These are phyloP conservation scores for Leccinum incarnatum DNA, from an alignment of 768 basidiomycete genomes.

Conservation along the genomic window DNA sequence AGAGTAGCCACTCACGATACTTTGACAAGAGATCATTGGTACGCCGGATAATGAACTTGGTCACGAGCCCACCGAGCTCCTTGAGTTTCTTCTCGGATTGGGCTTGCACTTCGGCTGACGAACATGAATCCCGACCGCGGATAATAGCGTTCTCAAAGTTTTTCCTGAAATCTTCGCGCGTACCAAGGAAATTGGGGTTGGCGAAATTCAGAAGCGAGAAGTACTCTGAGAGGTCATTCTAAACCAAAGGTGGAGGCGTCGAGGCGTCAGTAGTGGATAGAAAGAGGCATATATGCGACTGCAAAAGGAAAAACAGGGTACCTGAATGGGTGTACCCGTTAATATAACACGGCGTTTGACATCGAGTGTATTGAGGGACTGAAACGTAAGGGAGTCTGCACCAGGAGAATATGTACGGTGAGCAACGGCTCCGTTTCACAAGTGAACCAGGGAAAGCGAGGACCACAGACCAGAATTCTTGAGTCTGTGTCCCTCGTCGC, in stretches of 20 bases:
- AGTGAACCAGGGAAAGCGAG: background rate
- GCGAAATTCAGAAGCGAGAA: constrained; percentile 92
- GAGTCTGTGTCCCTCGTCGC: constrained; percentile 94
- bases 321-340: constrained; percentile 92
- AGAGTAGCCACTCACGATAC: constrained; percentile 61
- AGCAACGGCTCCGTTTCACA: background rate
- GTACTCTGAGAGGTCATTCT: constrained; percentile 95
- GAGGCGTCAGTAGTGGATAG: background rate
- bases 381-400: constrained; percentile 83
- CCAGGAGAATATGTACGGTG: background rate
- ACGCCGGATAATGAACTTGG: constrained; percentile 91
- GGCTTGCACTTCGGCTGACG: constrained; percentile 74
- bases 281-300: constrained; percentile 5
- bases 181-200: constrained; percentile 86
- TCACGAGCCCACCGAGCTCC: constrained; percentile 82
- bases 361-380: constrained; percentile 75
- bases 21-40: constrained; percentile 95
- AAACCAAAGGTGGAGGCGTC: background rate
- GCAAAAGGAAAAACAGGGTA: constrained; percentile 20
- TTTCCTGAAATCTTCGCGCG: constrained; percentile 88
- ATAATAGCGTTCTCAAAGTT: constrained; percentile 93
- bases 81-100: constrained; percentile 87
- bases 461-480: constrained; percentile 82
- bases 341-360: constrained; percentile 91
- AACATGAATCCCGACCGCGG: constrained; percentile 85